Conservation (phyloP, 768 basidiomycete genomes). For the Suillus decipiens region DNA sequence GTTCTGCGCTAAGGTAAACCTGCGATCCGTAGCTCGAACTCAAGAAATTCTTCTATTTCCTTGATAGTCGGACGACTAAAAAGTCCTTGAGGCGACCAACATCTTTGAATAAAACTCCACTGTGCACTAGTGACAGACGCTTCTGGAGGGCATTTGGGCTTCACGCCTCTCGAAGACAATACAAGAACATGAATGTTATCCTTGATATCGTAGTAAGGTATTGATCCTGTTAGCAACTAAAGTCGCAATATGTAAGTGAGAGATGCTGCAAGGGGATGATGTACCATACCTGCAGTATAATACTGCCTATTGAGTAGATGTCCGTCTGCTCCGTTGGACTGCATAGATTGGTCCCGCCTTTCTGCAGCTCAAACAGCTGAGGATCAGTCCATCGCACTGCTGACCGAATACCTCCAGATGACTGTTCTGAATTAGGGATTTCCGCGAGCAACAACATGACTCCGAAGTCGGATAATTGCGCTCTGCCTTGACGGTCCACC, state of each 20-base stretch:
- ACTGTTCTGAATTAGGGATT: not conserved
- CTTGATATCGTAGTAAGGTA: constrained; percentile 11
- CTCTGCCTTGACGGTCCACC: not conserved
- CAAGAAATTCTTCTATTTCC: constrained; percentile 9
- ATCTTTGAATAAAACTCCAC: constrained; percentile 12
- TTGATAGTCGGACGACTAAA: constrained; percentile 4
- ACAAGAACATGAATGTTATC: not conserved
- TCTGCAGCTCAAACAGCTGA: constrained; percentile 1
- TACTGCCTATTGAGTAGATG: constrained; percentile 11
- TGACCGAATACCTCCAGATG: not conserved
- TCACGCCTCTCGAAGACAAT: constrained; percentile 2
- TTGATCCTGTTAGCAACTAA: constrained; percentile 9
- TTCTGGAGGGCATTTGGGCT: not conserved
- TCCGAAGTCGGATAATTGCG: constrained; percentile 6
- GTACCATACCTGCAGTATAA: constrained; percentile 12
- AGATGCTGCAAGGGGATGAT: not conserved
- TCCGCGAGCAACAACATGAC: constrained; percentile 7
- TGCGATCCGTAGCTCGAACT: constrained; percentile 1
- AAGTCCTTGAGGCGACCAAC: constrained; percentile 8
- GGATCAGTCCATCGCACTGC: constrained; percentile 12
- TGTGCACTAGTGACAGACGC: not conserved
- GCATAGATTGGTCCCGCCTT: not conserved
- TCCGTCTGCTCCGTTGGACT: constrained; percentile 4
- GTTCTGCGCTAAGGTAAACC: not conserved
- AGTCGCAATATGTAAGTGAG: not conserved